These are phyloP conservation scores for Phaeosphaeria sp. DNA, from an alignment of 2,329 filamentous ascomycete genomes.

Conservation along the genomic window DNA sequence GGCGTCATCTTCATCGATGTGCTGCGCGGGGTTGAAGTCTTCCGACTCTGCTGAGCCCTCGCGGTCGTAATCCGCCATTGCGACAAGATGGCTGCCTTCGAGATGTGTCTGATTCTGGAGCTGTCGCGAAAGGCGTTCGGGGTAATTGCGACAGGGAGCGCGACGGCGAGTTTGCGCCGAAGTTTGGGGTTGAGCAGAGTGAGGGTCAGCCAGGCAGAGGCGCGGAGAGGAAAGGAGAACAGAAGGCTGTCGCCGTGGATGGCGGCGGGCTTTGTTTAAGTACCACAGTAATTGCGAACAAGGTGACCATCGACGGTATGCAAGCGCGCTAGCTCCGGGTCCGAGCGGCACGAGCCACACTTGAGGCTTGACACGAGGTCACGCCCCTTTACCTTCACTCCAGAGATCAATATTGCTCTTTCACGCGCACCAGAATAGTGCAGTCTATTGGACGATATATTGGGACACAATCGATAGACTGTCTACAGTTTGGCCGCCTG, in stretches of 20 bases:
- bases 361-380: not conserved
- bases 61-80: conserved; percentile 41
- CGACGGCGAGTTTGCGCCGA: not conserved
- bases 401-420: too few species aligned
- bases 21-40: conserved; percentile 85
- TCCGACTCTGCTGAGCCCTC: conserved; percentile 53
- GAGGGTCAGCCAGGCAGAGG: not conserved
- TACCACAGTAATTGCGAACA: conserved; percentile 16
- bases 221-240: not conserved
- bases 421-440: too few species aligned
- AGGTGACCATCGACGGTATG: conserved; percentile 19
- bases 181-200: conserved; percentile 1
- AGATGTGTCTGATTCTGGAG: conserved; percentile 10
- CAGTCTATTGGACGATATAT: too few species aligned
- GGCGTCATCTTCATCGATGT: conserved; percentile 67
- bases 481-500: conserved; percentile 16
- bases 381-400: not conserved
- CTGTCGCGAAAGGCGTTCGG: conserved; percentile 13
- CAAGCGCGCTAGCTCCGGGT: conserved; percentile 25
- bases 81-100: conserved; percentile 7
- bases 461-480: too few species aligned
- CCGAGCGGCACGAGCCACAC: conserved; percentile 16
- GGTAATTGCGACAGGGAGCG: conserved; percentile 4
- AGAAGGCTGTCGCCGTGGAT: conserved; percentile 15
- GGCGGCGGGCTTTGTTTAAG: conserved; percentile 28